Base-by-base conservation (phyloP, 2,329 filamentous ascomycete species). In the Coniochaeta prunicola region DNA sequence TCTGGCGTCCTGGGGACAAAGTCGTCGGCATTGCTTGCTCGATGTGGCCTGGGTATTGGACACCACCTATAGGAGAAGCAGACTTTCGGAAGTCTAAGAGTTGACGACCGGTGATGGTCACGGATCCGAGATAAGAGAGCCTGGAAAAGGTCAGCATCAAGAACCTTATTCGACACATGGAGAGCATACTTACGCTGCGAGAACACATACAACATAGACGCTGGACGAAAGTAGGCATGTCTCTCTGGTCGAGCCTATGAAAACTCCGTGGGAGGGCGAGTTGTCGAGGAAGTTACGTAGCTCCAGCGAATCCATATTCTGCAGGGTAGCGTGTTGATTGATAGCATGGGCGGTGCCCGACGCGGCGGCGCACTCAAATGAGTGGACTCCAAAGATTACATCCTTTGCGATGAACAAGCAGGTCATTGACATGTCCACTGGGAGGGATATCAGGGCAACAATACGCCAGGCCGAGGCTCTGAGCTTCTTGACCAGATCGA, bases 341-440 rank as follows among this genome's bases (percentile, higher is more conserved):
- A 45, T n/a, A 19, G 17, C 36, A 54, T 31, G 34, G n/a, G 21
- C 17, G 3, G 30, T 54, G 30, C 33, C 31, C 21, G 13, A 24
- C 13, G 31, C n/a, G 8, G 24, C 33, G n/a, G 54, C 33, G 13
- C 54, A 56, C 24, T 56, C 54, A 17, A 40, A 56, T 7, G 33
- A 40, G 33, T 42, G 62, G 54, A 56, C 57, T 50, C 59, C 58
- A 56, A 66, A 48, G 34, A 65, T 58, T 24, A 63, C 59, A 40
- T 64, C 64, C 48, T 66, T 65, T 42, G 64, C 60, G 48, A 66
- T 56, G 61, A 61, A 64, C 24, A 65, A 53, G 19, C 61, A 61
- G 60, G 65, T 61, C 45, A 66, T 64, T 24, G 62, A 58, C 6
- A 68, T 53, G 42, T 70, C 68, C 0, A 61, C 60, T n/a, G 65